A percentile compares a stretch with the other conserved stretches of the same genome.
phyloP scores from a whole-genome alignment of 306 rosid genomes.

The Neltuma alba region DNA sequence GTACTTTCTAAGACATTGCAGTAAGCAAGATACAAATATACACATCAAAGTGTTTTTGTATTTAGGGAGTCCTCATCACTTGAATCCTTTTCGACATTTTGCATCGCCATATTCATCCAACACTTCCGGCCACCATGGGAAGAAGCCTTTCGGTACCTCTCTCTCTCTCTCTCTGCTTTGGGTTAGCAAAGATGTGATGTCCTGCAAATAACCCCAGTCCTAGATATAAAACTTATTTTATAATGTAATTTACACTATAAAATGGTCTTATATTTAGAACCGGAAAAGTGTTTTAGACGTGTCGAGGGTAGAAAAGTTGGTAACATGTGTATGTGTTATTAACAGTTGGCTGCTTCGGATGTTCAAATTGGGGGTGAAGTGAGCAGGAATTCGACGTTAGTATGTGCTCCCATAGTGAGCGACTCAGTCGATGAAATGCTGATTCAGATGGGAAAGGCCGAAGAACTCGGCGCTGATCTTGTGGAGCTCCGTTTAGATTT shows the following conservation, averaged over 20 bases:
- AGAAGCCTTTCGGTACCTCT: neutral
- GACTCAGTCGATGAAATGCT: conserved; percentile 51
- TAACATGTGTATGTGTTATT: neutral
- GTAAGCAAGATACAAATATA: neutral
- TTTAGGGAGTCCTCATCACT: neutral
- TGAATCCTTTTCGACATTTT: neutral
- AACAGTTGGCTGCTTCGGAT: conserved; percentile 38
- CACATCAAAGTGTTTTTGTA: neutral
- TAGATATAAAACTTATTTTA: too few species aligned
- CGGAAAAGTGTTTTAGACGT: too few species aligned
- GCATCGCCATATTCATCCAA: neutral
- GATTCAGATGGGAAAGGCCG: conserved; percentile 48
- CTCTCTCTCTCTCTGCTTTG: neutral
- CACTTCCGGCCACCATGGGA: neutral
- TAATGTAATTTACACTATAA: too few species aligned
- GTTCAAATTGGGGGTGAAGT: conserved; percentile 22
- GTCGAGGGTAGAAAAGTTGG: too few species aligned
- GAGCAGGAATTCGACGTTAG: conserved; percentile 47
- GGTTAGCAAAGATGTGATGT: too few species aligned
- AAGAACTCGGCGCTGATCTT: conserved; percentile 53
- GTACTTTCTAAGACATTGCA: neutral
- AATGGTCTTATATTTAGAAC: too few species aligned
- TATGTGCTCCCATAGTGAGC: conserved; percentile 57
- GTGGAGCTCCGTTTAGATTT: conserved; percentile 60
- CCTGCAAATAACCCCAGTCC: too few species aligned